phyloP scores from a whole-genome alignment of 179 eudicot genomes.

The Amaranthus tricolor region DNA sequence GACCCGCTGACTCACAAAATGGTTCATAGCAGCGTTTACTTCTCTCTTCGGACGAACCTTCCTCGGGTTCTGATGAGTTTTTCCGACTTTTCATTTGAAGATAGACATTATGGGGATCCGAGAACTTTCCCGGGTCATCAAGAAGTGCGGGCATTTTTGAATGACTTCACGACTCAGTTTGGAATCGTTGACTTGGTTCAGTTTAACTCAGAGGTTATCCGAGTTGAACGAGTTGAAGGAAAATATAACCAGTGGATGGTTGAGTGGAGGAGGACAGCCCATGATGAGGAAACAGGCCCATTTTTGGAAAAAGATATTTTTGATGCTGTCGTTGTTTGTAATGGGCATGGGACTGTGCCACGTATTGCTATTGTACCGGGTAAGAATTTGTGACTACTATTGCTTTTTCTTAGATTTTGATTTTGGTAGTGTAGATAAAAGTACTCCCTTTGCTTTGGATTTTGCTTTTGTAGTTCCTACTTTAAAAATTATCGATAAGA shows the following conservation, averaged over 20 bases:
- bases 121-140: conserved; percentile 44
- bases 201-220: conserved; percentile 38
- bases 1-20: conserved; percentile 35
- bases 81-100: conserved; percentile 37
- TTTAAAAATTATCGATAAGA: no score
- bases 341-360: conserved; percentile 42
- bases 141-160: conserved; percentile 39
- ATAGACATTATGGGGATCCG: conserved; percentile 30
- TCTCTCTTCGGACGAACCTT: conserved; percentile 44
- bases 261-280: conserved; percentile 28
- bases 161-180: conserved; percentile 33
- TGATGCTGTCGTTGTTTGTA: conserved; percentile 54
- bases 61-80: conserved; percentile 46
- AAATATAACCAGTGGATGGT: conserved; percentile 34
- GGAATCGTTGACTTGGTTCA: conserved; percentile 30
- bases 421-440: no score
- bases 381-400: neutral
- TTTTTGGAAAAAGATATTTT: conserved; percentile 32
- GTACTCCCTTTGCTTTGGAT: no score
- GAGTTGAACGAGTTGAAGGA: conserved; percentile 36
- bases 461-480: no score
- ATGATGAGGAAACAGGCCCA: conserved; percentile 12
- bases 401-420: no score
- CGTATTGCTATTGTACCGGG: conserved; percentile 42
- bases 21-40: conserved; percentile 41